A percentile compares a stretch with the other conserved stretches of the same genome.
Evolutionary conservation across 2,329 filamentous ascomycete species (phyloP).

Genomic region (Claviceps spartinae): DNA sequence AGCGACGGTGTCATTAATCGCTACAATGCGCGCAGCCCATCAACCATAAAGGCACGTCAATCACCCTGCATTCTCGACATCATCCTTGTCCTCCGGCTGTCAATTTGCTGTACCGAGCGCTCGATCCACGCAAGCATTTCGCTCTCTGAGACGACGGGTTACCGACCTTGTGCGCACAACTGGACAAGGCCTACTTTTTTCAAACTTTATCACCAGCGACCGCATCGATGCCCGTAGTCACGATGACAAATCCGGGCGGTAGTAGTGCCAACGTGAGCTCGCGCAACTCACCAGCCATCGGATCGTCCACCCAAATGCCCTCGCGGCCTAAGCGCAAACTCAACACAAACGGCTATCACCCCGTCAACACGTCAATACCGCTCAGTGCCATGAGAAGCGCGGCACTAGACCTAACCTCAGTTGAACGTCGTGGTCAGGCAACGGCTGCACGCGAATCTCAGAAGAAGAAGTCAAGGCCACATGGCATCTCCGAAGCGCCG

Average conservation of each 20-base stretch:
- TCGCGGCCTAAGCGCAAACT: slow-evolving; percentile 39
- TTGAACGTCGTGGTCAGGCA: slow-evolving; percentile 79
- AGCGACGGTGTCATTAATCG: slow-evolving; percentile 1
- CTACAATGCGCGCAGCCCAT: slow-evolving; percentile 12
- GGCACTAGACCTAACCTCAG: slow-evolving; percentile 72
- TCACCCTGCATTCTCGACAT: neutral
- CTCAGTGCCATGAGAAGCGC: slow-evolving; percentile 43
- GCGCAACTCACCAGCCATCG: slow-evolving; percentile 37
- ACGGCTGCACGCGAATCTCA: slow-evolving; percentile 60
- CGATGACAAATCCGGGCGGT: slow-evolving; percentile 21
- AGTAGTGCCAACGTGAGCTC: slow-evolving; percentile 35
- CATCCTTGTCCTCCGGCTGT: slow-evolving; percentile 1
- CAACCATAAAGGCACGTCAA: slow-evolving; percentile 7
- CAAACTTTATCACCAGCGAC: slow-evolving; percentile 20
- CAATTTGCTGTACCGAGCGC: neutral
- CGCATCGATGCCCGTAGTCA: slow-evolving; percentile 24
- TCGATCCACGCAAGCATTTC: neutral
- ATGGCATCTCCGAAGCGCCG: slow-evolving; percentile 78
- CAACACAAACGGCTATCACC: slow-evolving; percentile 40
- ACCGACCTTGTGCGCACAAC: neutral
- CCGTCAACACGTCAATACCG: slow-evolving; percentile 34
- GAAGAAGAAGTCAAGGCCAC: slow-evolving; percentile 67
- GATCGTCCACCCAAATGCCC: slow-evolving; percentile 20
- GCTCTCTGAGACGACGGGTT: neutral
- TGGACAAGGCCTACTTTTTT: slow-evolving; percentile 7